phyloP scores from a whole-genome alignment of 257 asterid genomes.

The Plantago ovata region DNA sequence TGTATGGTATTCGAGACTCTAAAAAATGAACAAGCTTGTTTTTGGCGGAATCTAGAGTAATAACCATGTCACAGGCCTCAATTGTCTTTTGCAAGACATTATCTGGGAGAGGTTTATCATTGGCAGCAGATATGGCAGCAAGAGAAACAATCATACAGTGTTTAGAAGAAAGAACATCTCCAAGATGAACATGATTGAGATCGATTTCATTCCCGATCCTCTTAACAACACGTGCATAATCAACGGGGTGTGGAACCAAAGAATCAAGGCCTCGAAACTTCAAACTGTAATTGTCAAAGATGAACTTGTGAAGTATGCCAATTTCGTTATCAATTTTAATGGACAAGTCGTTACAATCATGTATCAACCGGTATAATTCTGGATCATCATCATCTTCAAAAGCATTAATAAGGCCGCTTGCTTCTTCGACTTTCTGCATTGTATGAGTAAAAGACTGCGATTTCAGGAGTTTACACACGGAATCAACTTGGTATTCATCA shows the following conservation, averaged over 20 bases:
- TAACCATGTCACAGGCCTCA: no score
- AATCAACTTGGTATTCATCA: no score
- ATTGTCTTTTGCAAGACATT: no score
- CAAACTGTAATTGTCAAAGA: constrained; percentile 85
- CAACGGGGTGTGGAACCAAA: constrained; percentile 88
- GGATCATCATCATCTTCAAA: constrained; percentile 72
- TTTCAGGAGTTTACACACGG: no score
- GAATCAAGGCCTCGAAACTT: constrained; percentile 95
- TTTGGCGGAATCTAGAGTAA: no score
- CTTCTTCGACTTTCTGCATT: constrained; percentile 85
- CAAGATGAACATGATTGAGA: constrained; percentile 85
- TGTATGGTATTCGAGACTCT: constrained; percentile 87
- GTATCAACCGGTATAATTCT: constrained; percentile 83
- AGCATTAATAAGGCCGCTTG: constrained; percentile 55
- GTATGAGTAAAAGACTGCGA: constrained; percentile 61
- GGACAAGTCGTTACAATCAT: constrained; percentile 79
- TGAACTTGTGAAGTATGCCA: constrained; percentile 74
- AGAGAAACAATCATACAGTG: no score
- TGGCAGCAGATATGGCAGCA: no score
- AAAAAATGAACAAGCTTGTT: constrained; percentile 89
- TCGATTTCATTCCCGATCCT: constrained; percentile 83
- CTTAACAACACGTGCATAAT: constrained; percentile 87
- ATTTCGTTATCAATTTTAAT: constrained; percentile 91
- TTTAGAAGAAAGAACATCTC: no score
- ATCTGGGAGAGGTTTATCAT: no score